Percentiles rank a stretch among this genome's conserved stretches.
Conservation (phyloP, 208 protist genomes). For the Trichomonas tenax region DNA sequence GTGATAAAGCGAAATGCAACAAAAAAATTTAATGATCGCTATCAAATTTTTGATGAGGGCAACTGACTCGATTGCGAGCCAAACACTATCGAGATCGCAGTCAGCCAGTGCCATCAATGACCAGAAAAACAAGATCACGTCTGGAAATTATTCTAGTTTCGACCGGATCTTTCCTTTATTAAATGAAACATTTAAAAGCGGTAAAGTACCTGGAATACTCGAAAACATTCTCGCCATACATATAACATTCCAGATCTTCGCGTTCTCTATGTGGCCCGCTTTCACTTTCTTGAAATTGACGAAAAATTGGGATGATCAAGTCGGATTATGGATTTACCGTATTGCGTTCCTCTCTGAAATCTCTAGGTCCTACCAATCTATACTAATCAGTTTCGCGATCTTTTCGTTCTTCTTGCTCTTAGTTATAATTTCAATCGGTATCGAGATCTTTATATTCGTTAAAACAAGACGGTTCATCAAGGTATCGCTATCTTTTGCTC, state of each 20-base stretch:
- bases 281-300: background rate
- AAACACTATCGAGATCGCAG: no score
- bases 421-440: background rate
- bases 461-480: background rate
- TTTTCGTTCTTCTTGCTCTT: background rate
- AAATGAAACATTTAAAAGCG: background rate
- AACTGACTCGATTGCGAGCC: no score
- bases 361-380: background rate
- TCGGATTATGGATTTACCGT: background rate
- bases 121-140: no score
- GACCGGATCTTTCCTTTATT: background rate
- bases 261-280: background rate
- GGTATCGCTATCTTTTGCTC: background rate
- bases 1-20: no score
- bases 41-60: no score
- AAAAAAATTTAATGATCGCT: no score
- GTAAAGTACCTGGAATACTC: background rate
- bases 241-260: background rate
- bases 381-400: background rate
- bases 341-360: background rate
- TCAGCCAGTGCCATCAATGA: no score
- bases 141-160: background rate
- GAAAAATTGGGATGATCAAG: background rate
- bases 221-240: background rate
- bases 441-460: background rate